Conservation (phyloP, 164 flowering plant species). For the Platanus orientalis region DNA sequence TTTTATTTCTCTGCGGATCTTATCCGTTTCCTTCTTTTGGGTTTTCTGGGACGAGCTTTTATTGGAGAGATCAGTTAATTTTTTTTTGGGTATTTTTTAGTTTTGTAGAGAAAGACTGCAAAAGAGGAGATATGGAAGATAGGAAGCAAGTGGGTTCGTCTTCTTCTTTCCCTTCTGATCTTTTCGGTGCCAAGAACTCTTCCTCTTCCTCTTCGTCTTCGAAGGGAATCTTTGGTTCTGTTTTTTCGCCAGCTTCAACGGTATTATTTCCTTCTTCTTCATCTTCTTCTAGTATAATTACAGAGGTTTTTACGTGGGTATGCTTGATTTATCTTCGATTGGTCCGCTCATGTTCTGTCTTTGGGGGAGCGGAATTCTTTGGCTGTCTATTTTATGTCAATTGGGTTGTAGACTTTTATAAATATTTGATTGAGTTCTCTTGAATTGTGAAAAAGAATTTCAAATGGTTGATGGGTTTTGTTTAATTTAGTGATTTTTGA, state of each 20-base stretch:
- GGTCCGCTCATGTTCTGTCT: neutral
- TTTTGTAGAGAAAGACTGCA: neutral
- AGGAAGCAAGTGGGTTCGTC: slow-evolving; percentile 34
- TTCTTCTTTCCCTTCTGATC: slow-evolving; percentile 51
- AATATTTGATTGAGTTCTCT: neutral
- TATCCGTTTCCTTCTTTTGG: slow-evolving; percentile 16
- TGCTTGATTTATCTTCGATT: neutral
- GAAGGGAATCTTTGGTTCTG: neutral
- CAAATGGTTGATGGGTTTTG: neutral
- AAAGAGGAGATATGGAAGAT: slow-evolving; percentile 37
- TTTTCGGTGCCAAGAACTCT: slow-evolving; percentile 41
- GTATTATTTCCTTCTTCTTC: slow-evolving; percentile 18
- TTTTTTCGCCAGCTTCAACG: slow-evolving; percentile 25
- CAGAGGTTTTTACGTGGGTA: neutral
- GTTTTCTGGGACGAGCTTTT: neutral
- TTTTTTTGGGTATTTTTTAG: slow-evolving; percentile 12
- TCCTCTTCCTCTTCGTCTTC: slow-evolving; percentile 18
- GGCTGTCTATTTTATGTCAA: neutral
- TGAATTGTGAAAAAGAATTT: too few relatives aligned
- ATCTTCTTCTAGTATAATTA: neutral
- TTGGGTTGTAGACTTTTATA: neutral
- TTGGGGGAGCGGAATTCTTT: neutral
- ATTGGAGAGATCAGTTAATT: neutral
- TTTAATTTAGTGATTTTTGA: neutral
- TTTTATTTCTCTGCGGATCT: slow-evolving; percentile 17